Conservation (phyloP, 306 rosid species). For the Malus sieversii region DNA sequence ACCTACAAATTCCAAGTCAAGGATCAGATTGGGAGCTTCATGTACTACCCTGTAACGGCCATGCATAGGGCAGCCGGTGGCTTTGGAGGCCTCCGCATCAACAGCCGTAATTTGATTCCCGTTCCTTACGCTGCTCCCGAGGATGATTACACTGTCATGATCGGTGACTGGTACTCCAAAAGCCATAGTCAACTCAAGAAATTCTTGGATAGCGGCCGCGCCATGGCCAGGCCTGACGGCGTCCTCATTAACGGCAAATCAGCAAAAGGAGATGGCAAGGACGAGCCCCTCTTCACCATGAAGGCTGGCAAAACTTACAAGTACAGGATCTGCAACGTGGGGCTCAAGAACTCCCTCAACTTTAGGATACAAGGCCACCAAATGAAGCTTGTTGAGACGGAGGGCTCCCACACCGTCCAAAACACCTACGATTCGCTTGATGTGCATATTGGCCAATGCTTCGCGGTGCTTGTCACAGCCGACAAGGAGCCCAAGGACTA, state of each 20-base stretch:
- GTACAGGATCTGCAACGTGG: slow-evolving; percentile 67
- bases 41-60: slow-evolving; percentile 54
- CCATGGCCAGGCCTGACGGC: slow-evolving; percentile 53
- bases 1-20: slow-evolving; percentile 69
- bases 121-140: slow-evolving; percentile 78
- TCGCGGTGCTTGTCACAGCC: slow-evolving; percentile 55
- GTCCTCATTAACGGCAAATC: slow-evolving; percentile 62
- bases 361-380: slow-evolving; percentile 67
- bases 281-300: slow-evolving; percentile 68
- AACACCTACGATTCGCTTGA: slow-evolving; percentile 64
- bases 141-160: slow-evolving; percentile 71
- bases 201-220: slow-evolving; percentile 46
- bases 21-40: slow-evolving; percentile 75
- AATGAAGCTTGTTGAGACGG: slow-evolving; percentile 67
- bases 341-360: slow-evolving; percentile 58
- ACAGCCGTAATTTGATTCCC: slow-evolving; percentile 64
- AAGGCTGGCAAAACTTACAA: slow-evolving; percentile 70
- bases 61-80: slow-evolving; percentile 65
- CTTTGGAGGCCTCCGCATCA: slow-evolving; percentile 57
- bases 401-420: slow-evolving; percentile 80
- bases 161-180: slow-evolving; percentile 81
- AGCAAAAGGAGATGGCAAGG: slow-evolving; percentile 47
- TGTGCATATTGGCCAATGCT: slow-evolving; percentile 68
- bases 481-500: slow-evolving; percentile 60
- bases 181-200: slow-evolving; percentile 41